phyloP scores from a whole-genome alignment of 129 eudicot species.

The Flaveria bidentis region DNA sequence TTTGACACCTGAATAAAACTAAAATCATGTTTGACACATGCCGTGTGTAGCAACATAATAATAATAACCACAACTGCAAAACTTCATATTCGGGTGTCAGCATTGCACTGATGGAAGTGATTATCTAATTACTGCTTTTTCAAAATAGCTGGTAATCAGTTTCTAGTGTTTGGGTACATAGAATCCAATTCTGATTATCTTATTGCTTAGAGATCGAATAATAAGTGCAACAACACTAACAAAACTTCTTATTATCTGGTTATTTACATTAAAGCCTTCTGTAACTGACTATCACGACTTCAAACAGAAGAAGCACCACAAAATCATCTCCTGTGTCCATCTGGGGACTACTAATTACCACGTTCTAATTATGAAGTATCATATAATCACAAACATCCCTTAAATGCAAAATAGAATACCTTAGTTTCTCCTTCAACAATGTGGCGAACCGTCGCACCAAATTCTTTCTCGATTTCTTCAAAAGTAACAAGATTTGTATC shows the following conservation, averaged over 20 bases:
- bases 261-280: not conserved
- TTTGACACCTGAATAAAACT: constrained; percentile 76
- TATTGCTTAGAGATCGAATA: not conserved
- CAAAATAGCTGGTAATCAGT: not conserved
- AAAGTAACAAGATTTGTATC: constrained; percentile 94
- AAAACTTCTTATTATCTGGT: not conserved
- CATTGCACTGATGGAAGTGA: not conserved
- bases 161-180: not conserved
- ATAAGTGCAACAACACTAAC: not conserved
- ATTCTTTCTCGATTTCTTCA: constrained; percentile 83
- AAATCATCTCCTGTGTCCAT: not conserved
- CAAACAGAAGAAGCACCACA: not conserved
- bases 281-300: not conserved
- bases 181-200: not conserved
- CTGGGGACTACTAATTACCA: not conserved
- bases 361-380: not conserved
- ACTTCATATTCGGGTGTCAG: not conserved
- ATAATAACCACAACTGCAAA: constrained; percentile 9
- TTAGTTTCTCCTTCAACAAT: constrained; percentile 99
- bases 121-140: not conserved
- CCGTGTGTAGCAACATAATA: constrained; percentile 2
- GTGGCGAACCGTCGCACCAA: constrained; percentile 85
- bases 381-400: not conserved
- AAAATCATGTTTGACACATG: constrained; percentile 23
- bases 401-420: constrained; percentile 43